Evolutionary conservation across 495 filamentous ascomycete species (phyloP), one percentile per base, ranked within the genome.

Genomic region (Letharia lupina): DNA sequence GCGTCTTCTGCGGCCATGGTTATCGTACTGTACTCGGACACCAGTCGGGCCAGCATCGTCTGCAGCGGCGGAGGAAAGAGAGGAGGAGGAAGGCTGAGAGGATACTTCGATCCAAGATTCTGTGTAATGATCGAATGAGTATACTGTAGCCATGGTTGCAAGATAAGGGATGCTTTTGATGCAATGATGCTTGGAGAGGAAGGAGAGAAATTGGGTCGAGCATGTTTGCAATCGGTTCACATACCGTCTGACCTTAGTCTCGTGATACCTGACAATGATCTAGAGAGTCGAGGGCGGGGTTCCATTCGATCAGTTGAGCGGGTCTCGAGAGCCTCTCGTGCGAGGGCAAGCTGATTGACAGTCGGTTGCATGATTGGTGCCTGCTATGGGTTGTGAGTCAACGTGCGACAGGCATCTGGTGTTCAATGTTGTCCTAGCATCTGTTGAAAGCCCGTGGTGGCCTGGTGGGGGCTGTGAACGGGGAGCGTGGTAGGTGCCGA

Each of bases 81-180:
- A 89, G 18, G 94, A 96, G 13, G 93, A 93, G 2, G 93, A 96
- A 31, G 93, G 91, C 65, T 95, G 91, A 3, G 94, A 98, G 57
- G 90, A 83, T 64, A 98, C 86, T 75, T 98, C 94, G 73, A 98
- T 86, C 94, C 94, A 98, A 2, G 93, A 97, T 77, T 97, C 94
- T 93, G 84, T 73, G 71, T 79, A 82, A 72, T 81, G 73, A 41
- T 72, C 77, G 47, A 80, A 77, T 83, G 80, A 82, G 79, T 82
- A 83, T 77, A 82, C 80, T 61, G 61, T 69, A 61, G 68, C 67
- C 71, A 71, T 73, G 61, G 58, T 65, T 66, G 58, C 35, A 41
- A 61, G 62, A 54, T 48, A 35, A 63, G 39, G 44, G 35, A 40
- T 54, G 63, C 37, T 63, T 71, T 72, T 75, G 66, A 78, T 75